Conservation (phyloP, 129 eudicot species). For the Saussurea involucrata region DNA sequence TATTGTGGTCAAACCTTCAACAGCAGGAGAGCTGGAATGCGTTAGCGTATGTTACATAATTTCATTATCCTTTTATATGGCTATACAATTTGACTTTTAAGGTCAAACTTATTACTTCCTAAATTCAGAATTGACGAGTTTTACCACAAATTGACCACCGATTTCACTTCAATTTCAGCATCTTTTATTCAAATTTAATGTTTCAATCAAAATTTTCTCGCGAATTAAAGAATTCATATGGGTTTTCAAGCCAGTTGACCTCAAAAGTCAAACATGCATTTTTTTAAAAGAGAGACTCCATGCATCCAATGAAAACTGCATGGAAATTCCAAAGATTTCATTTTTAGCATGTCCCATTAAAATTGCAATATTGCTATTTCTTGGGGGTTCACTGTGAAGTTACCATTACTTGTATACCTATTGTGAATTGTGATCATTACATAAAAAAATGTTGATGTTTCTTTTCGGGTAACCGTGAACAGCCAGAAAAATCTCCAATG, state of each 20-base stretch:
- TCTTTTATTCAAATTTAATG: neutral
- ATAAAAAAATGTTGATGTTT: neutral
- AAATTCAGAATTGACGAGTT: neutral
- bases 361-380: too few species aligned
- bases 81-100: neutral
- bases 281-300: neutral
- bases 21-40: slow-evolving; percentile 97
- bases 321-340: neutral
- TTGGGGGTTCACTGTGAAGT: neutral
- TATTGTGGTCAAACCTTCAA: slow-evolving; percentile 96
- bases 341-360: too few species aligned
- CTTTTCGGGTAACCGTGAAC: neutral
- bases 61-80: neutral
- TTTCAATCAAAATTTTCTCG: neutral
- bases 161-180: neutral
- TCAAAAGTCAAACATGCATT: neutral
- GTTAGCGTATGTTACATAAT: slow-evolving; percentile 60
- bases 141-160: neutral
- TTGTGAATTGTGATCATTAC: neutral
- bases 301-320: neutral
- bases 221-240: neutral
- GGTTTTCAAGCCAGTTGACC: neutral
- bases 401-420: too few species aligned
- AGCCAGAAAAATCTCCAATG: too few species aligned
- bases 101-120: slow-evolving; percentile 3